Conservation (phyloP, 2,329 filamentous ascomycete genomes). For the Neonectria faginata region DNA sequence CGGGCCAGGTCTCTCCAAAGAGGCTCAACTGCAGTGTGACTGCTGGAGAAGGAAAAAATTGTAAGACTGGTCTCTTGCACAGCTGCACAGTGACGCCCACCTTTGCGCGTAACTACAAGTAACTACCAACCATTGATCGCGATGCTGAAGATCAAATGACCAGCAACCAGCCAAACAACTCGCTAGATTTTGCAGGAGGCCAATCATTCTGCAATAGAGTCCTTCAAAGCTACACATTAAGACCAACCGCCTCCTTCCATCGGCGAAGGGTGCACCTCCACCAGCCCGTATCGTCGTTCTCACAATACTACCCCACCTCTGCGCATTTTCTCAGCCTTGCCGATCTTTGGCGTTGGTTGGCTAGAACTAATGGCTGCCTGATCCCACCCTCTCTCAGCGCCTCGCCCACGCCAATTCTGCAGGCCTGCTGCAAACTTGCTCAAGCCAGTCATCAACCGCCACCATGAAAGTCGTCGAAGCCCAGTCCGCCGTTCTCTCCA, state of each 20-base stretch:
- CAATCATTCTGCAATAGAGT: neutral
- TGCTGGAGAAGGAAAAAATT: constrained; percentile 6
- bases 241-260: neutral
- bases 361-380: neutral
- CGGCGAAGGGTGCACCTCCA: neutral
- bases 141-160: neutral
- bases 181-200: neutral
- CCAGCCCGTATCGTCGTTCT: neutral
- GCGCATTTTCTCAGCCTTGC: constrained; percentile 11
- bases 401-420: constrained; percentile 11
- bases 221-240: constrained; percentile 5
- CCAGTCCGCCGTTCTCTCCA: constrained; percentile 76
- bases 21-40: neutral
- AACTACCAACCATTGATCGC: neutral
- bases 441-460: constrained; percentile 12
- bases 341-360: constrained; percentile 9
- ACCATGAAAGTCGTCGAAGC: constrained; percentile 78
- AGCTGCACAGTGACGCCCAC: constrained; percentile 20
- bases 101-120: neutral
- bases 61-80: neutral
- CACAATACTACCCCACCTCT: constrained; percentile 1
- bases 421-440: neutral
- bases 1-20: constrained; percentile 1
- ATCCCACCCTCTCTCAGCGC: neutral
- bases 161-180: neutral